These are phyloP conservation scores for Ceratocystis lukuohia DNA, from an alignment of 2,329 filamentous ascomycete species.

Conservation along the genomic window DNA sequence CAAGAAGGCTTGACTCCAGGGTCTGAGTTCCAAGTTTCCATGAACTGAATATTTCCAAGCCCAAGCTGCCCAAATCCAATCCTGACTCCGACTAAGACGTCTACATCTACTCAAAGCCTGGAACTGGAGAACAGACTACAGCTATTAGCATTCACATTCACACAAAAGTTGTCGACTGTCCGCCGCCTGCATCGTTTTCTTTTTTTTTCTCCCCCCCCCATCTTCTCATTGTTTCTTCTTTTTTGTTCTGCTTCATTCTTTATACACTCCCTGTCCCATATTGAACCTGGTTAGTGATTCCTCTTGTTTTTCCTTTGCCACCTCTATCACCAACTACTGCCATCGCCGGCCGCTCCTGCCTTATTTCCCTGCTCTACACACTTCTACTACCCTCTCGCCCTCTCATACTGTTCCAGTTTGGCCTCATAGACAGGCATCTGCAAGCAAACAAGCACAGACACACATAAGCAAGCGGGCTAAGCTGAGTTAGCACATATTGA, in stretches of 20 bases:
- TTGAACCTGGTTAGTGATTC: constrained; percentile 6
- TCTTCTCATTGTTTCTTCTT: background rate
- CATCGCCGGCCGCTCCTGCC: background rate
- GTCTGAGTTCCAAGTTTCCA: constrained; percentile 2
- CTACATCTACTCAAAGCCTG: background rate
- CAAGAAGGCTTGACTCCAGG: constrained; percentile 4
- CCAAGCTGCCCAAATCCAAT: background rate
- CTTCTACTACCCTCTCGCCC: background rate
- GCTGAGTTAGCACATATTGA: constrained; percentile 1
- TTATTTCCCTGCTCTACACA: background rate
- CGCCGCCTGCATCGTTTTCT: background rate
- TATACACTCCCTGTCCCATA: constrained; percentile 1
- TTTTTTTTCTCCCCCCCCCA: background rate
- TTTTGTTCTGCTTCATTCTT: constrained; percentile 4
- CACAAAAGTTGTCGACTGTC: background rate
- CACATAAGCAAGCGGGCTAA: background rate
- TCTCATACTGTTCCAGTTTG: background rate
- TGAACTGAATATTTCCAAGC: background rate
- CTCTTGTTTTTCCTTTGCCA: constrained; percentile 4
- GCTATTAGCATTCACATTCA: constrained; percentile 4
- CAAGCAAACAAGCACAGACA: constrained; percentile 5
- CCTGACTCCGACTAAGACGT: background rate
- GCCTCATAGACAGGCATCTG: background rate
- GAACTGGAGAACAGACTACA: background rate
- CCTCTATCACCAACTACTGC: background rate